Percentiles rank a stretch among this genome's conserved stretches.
phyloP scores from a whole-genome alignment of 176 grass and related monocot species.

The Miscanthus lutarioriparius region DNA sequence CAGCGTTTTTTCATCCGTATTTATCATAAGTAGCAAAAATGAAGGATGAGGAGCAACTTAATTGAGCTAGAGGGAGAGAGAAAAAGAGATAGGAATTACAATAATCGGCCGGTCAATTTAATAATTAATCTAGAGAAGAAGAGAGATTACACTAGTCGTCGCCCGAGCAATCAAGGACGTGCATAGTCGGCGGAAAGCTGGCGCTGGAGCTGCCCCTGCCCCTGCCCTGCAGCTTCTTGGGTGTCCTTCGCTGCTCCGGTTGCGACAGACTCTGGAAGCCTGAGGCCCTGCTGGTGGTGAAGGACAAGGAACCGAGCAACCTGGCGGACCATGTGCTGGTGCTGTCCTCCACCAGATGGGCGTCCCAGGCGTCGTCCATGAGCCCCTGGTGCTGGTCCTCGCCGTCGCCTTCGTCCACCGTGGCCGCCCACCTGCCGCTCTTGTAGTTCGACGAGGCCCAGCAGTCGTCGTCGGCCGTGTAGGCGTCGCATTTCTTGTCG shows the following conservation, averaged over 20 bases:
- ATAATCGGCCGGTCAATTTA: background rate
- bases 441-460: background rate
- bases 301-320: background rate
- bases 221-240: conserved; percentile 40
- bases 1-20: background rate
- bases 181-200: background rate
- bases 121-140: background rate
- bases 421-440: background rate
- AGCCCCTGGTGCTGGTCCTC: conserved; percentile 1
- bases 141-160: background rate
- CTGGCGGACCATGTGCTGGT: conserved; percentile 18
- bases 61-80: background rate
- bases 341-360: background rate
- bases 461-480: conserved; percentile 44
- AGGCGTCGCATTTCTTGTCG: conserved; percentile 60
- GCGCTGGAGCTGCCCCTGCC: conserved; percentile 24
- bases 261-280: conserved; percentile 52
- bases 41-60: background rate
- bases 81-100: background rate
- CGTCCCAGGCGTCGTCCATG: conserved; percentile 11
- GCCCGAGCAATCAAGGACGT: background rate
- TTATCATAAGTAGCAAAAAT: background rate
- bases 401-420: background rate
- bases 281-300: conserved; percentile 12
- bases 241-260: conserved; percentile 36